Conservation (phyloP, 805 yeast species). For the Hagleromyces aurorensis region DNA sequence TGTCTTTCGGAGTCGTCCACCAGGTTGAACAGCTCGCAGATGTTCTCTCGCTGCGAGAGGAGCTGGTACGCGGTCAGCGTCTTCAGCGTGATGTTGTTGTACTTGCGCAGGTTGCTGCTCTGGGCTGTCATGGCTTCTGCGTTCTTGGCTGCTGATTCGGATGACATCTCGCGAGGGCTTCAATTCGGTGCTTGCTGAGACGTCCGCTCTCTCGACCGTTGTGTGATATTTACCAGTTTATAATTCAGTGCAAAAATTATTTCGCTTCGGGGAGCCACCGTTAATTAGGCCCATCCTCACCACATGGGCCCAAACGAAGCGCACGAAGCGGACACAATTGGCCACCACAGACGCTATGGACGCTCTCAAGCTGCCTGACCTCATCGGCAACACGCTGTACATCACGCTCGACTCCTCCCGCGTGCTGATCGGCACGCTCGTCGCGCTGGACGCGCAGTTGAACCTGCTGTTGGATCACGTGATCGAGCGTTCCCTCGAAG, state of each 20-base stretch:
- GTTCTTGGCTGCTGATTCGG: too few species aligned
- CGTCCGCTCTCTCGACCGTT: too few species aligned
- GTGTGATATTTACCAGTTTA: too few species aligned
- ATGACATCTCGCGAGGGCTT: too few species aligned
- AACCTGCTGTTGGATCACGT: conserved; percentile 37
- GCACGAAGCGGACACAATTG: too few species aligned
- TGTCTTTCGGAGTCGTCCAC: conserved; percentile 20
- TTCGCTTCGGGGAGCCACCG: too few species aligned
- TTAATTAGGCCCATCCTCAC: too few species aligned
- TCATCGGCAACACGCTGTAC: conserved; percentile 29
- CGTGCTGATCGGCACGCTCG: conserved; percentile 31
- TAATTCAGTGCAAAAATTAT: too few species aligned
- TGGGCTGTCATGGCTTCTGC: too few species aligned
- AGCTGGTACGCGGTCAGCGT: conserved; percentile 27
- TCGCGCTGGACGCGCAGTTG: conserved; percentile 38
- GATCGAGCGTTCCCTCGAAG: conserved; percentile 26
- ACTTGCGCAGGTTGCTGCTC: conserved; percentile 10
- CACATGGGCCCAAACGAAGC: too few species aligned
- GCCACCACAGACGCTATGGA: conserved; percentile 9
- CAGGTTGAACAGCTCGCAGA: conserved; percentile 25
- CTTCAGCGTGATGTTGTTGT: conserved; percentile 23
- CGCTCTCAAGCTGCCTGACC: conserved; percentile 14
- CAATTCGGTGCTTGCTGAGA: too few species aligned
- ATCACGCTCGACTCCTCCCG: conserved; percentile 33
- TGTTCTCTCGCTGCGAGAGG: conserved; percentile 22